These are phyloP conservation scores for Malania oleifera DNA, from an alignment of 164 flowering plant genomes.

Conservation along the genomic window DNA sequence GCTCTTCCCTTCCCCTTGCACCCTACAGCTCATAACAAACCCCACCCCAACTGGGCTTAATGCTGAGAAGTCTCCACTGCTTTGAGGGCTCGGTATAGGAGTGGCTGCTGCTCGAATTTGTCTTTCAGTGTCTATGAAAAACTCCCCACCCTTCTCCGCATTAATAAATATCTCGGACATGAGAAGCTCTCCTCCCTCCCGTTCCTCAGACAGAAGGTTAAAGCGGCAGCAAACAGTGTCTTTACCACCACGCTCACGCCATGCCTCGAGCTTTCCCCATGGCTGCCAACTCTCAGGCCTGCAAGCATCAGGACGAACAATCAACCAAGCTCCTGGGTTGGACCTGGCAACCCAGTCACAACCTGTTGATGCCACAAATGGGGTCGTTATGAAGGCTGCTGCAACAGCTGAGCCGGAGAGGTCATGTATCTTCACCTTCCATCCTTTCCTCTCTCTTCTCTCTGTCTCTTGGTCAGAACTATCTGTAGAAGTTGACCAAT, in stretches of 20 bases:
- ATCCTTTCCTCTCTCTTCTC: conserved; percentile 81
- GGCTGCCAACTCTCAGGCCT: conserved; percentile 83
- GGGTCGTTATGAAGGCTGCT: conserved; percentile 91
- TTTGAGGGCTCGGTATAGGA: conserved; percentile 74
- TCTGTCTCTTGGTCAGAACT: conserved; percentile 39
- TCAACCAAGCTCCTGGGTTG: conserved; percentile 94
- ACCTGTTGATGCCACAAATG: conserved; percentile 87
- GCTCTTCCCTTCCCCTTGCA: conserved; percentile 74
- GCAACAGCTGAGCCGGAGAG: conserved; percentile 94
- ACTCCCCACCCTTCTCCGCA: conserved; percentile 86
- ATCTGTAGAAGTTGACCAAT: conserved; percentile 43
- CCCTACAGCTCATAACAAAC: conserved; percentile 83
- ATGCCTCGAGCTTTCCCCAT: conserved; percentile 95
- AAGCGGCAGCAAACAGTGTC: conserved; percentile 71
- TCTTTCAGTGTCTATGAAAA: conserved; percentile 65
- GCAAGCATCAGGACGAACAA: conserved; percentile 62
- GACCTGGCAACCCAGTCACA: conserved; percentile 88
- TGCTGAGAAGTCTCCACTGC: conserved; percentile 72
- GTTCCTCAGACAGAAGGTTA: conserved; percentile 58
- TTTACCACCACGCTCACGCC: conserved; percentile 76
- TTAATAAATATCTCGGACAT: conserved; percentile 63
- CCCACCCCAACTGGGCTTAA: conserved; percentile 51
- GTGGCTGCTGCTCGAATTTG: conserved; percentile 42
- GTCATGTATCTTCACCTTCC: conserved; percentile 90
- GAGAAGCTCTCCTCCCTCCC: conserved; percentile 53